Conservation (phyloP, 768 basidiomycete genomes). For the Pisolithus tinctorius region DNA sequence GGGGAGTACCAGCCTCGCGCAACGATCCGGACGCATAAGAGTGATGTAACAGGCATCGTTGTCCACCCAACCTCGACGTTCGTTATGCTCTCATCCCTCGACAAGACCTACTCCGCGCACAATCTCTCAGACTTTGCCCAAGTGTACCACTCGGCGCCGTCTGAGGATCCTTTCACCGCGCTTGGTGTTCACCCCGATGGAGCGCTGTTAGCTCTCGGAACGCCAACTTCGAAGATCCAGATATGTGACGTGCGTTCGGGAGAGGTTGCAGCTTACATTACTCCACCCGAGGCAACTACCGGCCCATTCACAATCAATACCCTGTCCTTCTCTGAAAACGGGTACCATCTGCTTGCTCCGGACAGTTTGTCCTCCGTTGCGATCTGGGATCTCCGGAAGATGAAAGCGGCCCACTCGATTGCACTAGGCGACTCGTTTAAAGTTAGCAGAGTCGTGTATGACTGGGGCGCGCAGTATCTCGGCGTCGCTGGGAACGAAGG, state of each 20-base stretch:
- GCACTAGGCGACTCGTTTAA: conserved; percentile 72
- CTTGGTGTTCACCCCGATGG: conserved; percentile 91
- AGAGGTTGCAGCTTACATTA: conserved; percentile 68
- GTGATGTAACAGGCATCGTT: conserved; percentile 81
- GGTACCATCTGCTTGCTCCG: conserved; percentile 88
- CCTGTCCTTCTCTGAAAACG: conserved; percentile 94
- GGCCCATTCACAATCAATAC: conserved; percentile 70
- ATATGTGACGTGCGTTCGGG: conserved; percentile 82
- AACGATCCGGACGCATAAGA: conserved; percentile 79
- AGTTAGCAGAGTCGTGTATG: conserved; percentile 77
- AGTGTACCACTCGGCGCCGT: conserved; percentile 69
- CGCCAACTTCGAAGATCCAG: conserved; percentile 74
- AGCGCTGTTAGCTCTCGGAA: conserved; percentile 79
- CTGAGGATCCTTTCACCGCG: conserved; percentile 76
- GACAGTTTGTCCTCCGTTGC: conserved; percentile 67
- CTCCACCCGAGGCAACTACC: conserved; percentile 46
- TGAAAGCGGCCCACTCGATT: conserved; percentile 55
- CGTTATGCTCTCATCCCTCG: conserved; percentile 70
- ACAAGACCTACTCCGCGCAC: conserved; percentile 89
- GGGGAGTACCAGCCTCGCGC: conserved; percentile 73
- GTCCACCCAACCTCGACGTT: conserved; percentile 83
- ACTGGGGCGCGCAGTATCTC: conserved; percentile 80
- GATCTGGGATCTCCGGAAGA: conserved; percentile 94
- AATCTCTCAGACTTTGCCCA: conserved; percentile 66
- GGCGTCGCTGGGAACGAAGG: conserved; percentile 82